These are phyloP conservation scores for Fusarium buxicola DNA, from an alignment of 2,329 filamentous ascomycete genomes.

Conservation along the genomic window DNA sequence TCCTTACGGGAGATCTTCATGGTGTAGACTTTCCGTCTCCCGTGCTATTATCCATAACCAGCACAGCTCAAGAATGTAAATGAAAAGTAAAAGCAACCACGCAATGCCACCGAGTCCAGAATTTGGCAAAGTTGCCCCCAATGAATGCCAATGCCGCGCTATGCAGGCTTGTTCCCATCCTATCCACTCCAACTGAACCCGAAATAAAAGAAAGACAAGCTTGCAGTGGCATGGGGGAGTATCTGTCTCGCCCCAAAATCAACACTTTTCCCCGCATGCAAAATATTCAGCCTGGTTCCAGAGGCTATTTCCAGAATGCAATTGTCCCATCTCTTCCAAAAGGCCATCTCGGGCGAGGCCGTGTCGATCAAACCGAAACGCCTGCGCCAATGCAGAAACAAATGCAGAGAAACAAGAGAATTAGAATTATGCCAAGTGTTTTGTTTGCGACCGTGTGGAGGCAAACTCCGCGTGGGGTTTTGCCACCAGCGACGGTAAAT, in stretches of 20 bases:
- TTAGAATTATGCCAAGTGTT: conserved; percentile 36
- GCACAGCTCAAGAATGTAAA: conserved; percentile 38
- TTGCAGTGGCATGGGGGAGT: conserved; percentile 22
- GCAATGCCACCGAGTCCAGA: conserved; percentile 4
- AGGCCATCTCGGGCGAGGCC: conserved; percentile 9
- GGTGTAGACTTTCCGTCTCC: conserved; percentile 15
- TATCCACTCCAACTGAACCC: conserved; percentile 12
- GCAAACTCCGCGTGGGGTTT: conserved; percentile 11
- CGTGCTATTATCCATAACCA: conserved; percentile 17
- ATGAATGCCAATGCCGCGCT: conserved; percentile 7
- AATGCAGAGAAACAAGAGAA: conserved; percentile 17
- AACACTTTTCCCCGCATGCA: conserved; percentile 19
- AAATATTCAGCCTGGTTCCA: conserved; percentile 8
- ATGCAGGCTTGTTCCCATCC: conserved; percentile 18
- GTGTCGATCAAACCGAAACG: conserved; percentile 22
- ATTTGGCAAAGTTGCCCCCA: background rate
- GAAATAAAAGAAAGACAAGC: conserved; percentile 25
- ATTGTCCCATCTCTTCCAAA: conserved; percentile 15
- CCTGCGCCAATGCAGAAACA: conserved; percentile 38
- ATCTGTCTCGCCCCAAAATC: conserved; percentile 3
- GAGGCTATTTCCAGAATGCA: conserved; percentile 9
- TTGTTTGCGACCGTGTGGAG: conserved; percentile 3
- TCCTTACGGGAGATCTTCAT: conserved; percentile 32
- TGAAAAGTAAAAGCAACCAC: conserved; percentile 33
- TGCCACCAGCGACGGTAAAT: conserved; percentile 24